Evolutionary conservation across 768 basidiomycete genomes (phyloP).

Genomic region (Neoboletus brunneissimus): DNA sequence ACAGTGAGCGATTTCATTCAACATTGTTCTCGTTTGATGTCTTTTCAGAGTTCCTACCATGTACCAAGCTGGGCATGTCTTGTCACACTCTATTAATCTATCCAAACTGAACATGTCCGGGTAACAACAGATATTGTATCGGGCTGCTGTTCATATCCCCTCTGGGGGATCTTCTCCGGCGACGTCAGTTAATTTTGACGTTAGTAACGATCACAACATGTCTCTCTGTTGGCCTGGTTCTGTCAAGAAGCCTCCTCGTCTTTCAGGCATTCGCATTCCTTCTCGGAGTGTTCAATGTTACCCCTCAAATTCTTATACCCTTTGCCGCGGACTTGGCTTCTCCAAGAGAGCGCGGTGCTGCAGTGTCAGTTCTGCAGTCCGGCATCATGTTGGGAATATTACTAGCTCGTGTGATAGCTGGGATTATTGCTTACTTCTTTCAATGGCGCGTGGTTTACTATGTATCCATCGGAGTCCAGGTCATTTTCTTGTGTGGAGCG

Average conservation of each 20-base stretch:
- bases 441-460: constrained; percentile 42
- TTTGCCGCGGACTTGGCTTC: constrained; percentile 46
- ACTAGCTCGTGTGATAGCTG: constrained; percentile 32
- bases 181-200: constrained; percentile 40
- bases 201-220: constrained; percentile 33
- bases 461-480: constrained; percentile 36
- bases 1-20: constrained; percentile 12
- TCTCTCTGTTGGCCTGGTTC: constrained; percentile 39
- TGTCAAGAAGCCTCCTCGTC: constrained; percentile 32
- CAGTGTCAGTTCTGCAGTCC: constrained; percentile 32
- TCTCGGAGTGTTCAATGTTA: constrained; percentile 38
- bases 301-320: constrained; percentile 39
- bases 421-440: constrained; percentile 39
- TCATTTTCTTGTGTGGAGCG: constrained; percentile 24
- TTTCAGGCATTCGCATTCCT: constrained; percentile 38
- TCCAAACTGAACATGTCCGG: not conserved
- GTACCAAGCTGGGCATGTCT: constrained; percentile 57
- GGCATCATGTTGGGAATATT: constrained; percentile 27
- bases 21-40: constrained; percentile 4
- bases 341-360: constrained; percentile 12
- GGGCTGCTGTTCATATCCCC: constrained; percentile 45
- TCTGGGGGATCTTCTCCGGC: constrained; percentile 43
- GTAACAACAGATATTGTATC: constrained; percentile 5
- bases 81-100: too few relatives aligned
- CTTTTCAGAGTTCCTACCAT: constrained; percentile 54